Percentiles rank a stretch among this genome's conserved stretches.
Conservation (phyloP, 2,329 filamentous ascomycete genomes). For the Fusarium redolens region DNA sequence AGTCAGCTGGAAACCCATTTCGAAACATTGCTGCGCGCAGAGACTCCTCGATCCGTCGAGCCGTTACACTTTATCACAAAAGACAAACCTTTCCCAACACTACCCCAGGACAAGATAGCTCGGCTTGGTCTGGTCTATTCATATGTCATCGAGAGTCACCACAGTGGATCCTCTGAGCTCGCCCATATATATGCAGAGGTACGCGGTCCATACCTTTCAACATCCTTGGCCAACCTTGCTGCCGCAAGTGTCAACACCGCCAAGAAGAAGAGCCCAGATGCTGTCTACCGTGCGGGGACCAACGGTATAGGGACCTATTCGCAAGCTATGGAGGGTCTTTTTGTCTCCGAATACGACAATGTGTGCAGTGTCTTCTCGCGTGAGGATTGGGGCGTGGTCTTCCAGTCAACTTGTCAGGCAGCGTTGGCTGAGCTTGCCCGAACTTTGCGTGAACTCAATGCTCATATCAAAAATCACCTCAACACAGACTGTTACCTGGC, state of each 20-base stretch:
- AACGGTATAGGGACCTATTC: constrained; percentile 94
- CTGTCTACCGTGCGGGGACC: constrained; percentile 86
- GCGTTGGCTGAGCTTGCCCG: constrained; percentile 85
- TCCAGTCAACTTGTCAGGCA: constrained; percentile 81
- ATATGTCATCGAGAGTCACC: constrained; percentile 74
- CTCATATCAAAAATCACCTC: constrained; percentile 86
- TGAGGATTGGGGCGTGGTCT: constrained; percentile 84
- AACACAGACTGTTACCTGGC: constrained; percentile 93
- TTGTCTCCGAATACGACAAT: constrained; percentile 89
- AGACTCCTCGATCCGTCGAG: constrained; percentile 84
- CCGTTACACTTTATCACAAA: constrained; percentile 95
- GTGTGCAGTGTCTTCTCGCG: constrained; percentile 87
- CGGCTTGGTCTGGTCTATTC: constrained; percentile 82
- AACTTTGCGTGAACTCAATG: constrained; percentile 88
- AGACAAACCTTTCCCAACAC: constrained; percentile 82
- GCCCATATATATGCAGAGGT: constrained; percentile 87
- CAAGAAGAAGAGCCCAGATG: constrained; percentile 83
- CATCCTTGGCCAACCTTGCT: constrained; percentile 85
- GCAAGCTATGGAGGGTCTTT: constrained; percentile 86
- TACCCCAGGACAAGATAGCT: constrained; percentile 81
- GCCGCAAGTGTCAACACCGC: constrained; percentile 86
- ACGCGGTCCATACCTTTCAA: constrained; percentile 85
- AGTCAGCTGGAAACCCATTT: constrained; percentile 88
- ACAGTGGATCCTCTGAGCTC: constrained; percentile 67
- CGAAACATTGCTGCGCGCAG: constrained; percentile 76